These are phyloP conservation scores for Kwoniella europaea DNA, from an alignment of 768 basidiomycete genomes.

Conservation along the genomic window DNA sequence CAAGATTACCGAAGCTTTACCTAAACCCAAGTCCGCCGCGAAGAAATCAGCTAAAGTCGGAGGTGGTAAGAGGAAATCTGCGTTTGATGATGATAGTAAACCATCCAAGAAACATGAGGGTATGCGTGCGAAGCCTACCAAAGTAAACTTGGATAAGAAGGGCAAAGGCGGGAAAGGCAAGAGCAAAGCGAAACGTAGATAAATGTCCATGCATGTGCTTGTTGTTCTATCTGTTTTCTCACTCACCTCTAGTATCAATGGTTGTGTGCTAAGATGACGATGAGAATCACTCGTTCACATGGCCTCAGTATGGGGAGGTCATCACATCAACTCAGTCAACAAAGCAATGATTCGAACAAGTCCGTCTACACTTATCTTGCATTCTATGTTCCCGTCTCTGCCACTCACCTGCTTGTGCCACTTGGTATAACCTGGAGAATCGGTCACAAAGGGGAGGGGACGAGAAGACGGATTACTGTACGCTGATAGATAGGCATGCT, in stretches of 20 bases:
- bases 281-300: no score
- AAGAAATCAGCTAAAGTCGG: conserved; percentile 34
- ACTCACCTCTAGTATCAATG: no score
- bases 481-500: no score
- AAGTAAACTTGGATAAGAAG: conserved; percentile 41
- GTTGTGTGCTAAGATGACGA: no score
- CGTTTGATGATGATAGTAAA: conserved; percentile 40
- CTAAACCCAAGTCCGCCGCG: conserved; percentile 24
- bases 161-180: conserved; percentile 34
- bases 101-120: conserved; percentile 39
- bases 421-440: no score
- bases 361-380: not conserved
- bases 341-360: no score
- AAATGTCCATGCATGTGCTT: not conserved
- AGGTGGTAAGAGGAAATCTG: conserved; percentile 34
- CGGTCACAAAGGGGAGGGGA: not conserved
- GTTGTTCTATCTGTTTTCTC: not conserved
- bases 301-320: no score
- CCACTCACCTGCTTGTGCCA: not conserved
- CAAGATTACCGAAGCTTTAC: conserved; percentile 72
- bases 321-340: no score
- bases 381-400: not conserved
- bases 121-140: conserved; percentile 45
- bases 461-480: no score
- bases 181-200: conserved; percentile 29